A percentile compares a stretch with the other conserved stretches of the same genome.
phyloP scores from a whole-genome alignment of 2,329 filamentous ascomycete genomes.

The Penicillium sp. region DNA sequence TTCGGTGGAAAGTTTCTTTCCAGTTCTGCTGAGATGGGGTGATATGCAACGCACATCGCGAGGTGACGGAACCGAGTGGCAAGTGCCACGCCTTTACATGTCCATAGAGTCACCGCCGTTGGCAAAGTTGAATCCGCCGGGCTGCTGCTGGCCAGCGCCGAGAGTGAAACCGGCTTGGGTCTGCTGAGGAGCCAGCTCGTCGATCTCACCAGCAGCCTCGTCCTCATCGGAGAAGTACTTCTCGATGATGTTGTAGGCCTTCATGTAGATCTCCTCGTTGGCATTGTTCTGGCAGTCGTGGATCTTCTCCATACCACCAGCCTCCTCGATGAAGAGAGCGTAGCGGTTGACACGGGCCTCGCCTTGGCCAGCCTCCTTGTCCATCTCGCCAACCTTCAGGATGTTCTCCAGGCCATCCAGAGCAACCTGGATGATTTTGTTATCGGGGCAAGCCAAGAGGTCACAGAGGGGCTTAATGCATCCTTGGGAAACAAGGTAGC shows the following conservation, averaged over 20 bases:
- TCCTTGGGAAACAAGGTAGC: constrained; percentile 86
- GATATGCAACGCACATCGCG: neutral
- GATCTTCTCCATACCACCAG: constrained; percentile 99
- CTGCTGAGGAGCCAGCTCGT: constrained; percentile 69
- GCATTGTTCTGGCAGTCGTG: constrained; percentile 99
- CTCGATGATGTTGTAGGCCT: constrained; percentile 99
- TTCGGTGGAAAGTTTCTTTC: neutral
- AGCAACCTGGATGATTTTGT: constrained; percentile 99
- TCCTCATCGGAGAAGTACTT: constrained; percentile 99
- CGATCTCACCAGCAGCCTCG: constrained; percentile 70
- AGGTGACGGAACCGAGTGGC: neutral
- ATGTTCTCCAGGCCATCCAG: constrained; percentile 98
- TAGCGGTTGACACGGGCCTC: constrained; percentile 75
- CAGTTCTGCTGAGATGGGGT: neutral
- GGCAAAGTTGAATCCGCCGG: constrained; percentile 88
- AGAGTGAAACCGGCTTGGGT: constrained; percentile 71
- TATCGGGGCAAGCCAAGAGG: constrained; percentile 90
- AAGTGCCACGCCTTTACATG: constrained; percentile 51
- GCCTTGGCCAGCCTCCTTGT: constrained; percentile 73
- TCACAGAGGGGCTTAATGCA: constrained; percentile 98
- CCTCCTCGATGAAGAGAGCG: constrained; percentile 97
- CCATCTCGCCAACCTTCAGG: constrained; percentile 97
- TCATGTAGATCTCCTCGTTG: constrained; percentile 99
- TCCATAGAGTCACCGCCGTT: constrained; percentile 68
- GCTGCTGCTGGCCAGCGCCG: constrained; percentile 59